phyloP scores from a whole-genome alignment of 371 early-diverging fungal genomes.

The Rhizomucor miehei region DNA sequence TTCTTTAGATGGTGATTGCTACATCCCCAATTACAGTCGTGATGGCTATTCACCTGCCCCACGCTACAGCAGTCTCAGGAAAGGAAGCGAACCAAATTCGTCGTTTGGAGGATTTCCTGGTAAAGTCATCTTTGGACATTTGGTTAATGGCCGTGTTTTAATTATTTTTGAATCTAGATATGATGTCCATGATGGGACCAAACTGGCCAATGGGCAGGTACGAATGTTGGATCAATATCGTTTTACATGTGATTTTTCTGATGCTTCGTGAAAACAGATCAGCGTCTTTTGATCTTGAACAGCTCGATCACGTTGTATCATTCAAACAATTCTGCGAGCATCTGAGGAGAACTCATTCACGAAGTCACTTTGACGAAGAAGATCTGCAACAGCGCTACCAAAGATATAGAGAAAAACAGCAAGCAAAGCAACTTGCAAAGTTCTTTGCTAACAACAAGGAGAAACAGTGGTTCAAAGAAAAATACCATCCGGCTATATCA shows the following conservation, averaged over 20 bases:
- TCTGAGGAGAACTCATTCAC: conserved; percentile 47
- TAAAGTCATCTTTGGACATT: too few relatives aligned
- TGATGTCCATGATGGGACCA: conserved; percentile 9
- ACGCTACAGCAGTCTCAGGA: conserved; percentile 37
- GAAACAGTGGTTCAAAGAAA: conserved; percentile 91
- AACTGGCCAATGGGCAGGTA: conserved; percentile 34
- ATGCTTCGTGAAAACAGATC: conserved; percentile 11
- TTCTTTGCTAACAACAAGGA: conserved; percentile 81
- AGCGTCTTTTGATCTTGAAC: conserved; percentile 65
- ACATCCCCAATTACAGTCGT: conserved; percentile 82
- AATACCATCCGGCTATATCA: conserved; percentile 77
- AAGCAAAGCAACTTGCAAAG: conserved; percentile 58
- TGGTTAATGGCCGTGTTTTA: too few relatives aligned
- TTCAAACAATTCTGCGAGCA: conserved; percentile 81
- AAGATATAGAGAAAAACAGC: conserved; percentile 77
- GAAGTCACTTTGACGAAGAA: conserved; percentile 67
- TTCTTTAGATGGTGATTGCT: conserved; percentile 65
- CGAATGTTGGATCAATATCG: neutral
- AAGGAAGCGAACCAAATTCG: conserved; percentile 15
- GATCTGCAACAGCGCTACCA: conserved; percentile 78
- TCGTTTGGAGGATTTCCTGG: conserved; percentile 8
- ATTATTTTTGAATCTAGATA: neutral
- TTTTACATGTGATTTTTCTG: neutral
- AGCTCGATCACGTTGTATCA: conserved; percentile 75
- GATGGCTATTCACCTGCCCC: conserved; percentile 75